Evolutionary conservation across 73 alveolate genomes (phyloP), one percentile per base, ranked within the genome.

Genomic region (Paramecium bursaria): DNA sequence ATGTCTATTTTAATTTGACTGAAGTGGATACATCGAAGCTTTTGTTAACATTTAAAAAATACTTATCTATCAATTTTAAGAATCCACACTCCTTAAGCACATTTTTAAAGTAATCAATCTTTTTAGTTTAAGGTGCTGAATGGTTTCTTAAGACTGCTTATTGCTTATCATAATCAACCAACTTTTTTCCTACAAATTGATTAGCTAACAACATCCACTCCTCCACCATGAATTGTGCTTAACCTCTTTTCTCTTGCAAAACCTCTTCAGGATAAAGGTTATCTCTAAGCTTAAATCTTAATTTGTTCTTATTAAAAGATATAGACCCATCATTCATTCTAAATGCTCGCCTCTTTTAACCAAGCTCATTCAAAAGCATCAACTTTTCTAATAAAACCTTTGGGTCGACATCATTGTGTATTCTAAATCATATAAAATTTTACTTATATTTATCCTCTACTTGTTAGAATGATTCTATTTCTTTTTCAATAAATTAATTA

Each of bases 161-260:
- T 0, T 90, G 88, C 9, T 90, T 92, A 76, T 55, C 91, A 35
- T 87, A 51, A 75, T 92, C 88, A 57, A 87, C 89, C 30, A 92
- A 90, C 76, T 94, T 88, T 75, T 87, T 91, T 2, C 98, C 99
- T 2, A 95, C 99, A 77, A 98, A 93, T 46, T 94, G 93, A 75
- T 97, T 97, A 11, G 99, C 99, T 33, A 97, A 90, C 54, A 97
- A 90, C 99, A 97, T 97, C 92, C 97, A 95, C 87, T 97, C 99
- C 82, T 97, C 99, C 2, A 94, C 98, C 90, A 94, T 88, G 25
- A 94, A 91, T 85, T 92, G 80, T 31, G 98, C 93, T 48, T 92
- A 91, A 48, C 76, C 94, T 50, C 94, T 93, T 49, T 91, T 90
- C 82, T 97, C 97, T 48, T 88, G 94, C 0, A 95, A 75, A 9